phyloP scores from a whole-genome alignment of 345 rosid species.

The Clarkia xantiana region DNA sequence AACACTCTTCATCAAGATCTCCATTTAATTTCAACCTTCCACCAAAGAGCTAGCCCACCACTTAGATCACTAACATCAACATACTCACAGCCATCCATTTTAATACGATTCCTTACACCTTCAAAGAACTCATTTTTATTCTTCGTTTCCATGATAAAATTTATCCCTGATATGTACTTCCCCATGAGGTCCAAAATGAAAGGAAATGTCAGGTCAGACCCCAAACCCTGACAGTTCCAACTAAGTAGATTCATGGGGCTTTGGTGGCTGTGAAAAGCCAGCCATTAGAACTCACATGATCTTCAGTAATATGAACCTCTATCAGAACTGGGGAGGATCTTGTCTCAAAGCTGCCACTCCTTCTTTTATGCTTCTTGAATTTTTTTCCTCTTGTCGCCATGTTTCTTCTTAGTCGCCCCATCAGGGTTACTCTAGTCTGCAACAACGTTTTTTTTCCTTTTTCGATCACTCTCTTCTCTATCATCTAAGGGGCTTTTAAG shows the following conservation, averaged over 20 bases:
- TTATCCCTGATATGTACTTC: not conserved
- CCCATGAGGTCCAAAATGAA: not conserved
- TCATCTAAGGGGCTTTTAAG: too few relatives aligned
- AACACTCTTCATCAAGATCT: not conserved
- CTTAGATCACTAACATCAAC: not conserved
- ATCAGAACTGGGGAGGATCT: too few relatives aligned
- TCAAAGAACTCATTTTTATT: not conserved
- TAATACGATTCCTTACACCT: not conserved
- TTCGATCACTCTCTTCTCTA: too few relatives aligned
- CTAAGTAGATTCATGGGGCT: not conserved
- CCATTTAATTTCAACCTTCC: not conserved
- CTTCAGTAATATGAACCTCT: too few relatives aligned
- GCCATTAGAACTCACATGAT: not conserved
- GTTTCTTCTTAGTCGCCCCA: too few relatives aligned
- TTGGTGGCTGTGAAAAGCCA: not conserved
- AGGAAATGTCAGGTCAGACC: slow-evolving; percentile 3
- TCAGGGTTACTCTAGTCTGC: too few relatives aligned
- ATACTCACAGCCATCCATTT: not conserved
- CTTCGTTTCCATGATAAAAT: slow-evolving; percentile 3
- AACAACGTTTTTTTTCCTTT: too few relatives aligned
- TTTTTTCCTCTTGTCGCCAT: too few relatives aligned
- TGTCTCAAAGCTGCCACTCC: too few relatives aligned
- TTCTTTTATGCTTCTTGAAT: too few relatives aligned
- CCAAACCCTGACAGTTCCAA: too few relatives aligned
- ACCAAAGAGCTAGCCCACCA: not conserved